Evolutionary conservation across 2,329 filamentous ascomycete species (phyloP), one percentile per base, ranked within the genome.

Genomic region (Chaetomium globosum): DNA sequence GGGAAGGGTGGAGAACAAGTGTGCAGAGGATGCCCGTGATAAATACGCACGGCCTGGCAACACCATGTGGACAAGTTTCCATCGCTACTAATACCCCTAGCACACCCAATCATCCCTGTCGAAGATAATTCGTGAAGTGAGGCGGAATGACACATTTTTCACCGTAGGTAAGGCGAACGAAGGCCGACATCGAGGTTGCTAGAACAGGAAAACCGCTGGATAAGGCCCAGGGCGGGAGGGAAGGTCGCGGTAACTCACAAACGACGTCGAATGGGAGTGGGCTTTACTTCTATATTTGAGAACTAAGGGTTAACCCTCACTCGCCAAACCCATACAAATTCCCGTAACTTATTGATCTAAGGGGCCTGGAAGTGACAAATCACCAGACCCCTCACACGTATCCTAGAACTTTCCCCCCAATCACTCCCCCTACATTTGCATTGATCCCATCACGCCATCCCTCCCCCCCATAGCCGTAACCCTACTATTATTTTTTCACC

Each of bases 91-190:
- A 59, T 63, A 55, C 36, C 54, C n/a, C n/a, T 7, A 48, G n/a
- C 49, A 16, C 16, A 26, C 56, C 33, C 12, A 30, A 16, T 23
- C 8, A 52, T 16, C 55, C 51, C 49, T 59, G 58, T 48, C n/a
- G 13, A 19, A 46, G 39, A 46, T 53, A 16, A n/a, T 53, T 26
- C 36, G n/a, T 8, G 36, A 46, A 67, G 57, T 66, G 65, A 68
- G 62, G 68, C 68, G 65, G 59, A 65, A 61, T 49, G 52, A 61
- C 68, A 68, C 54, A 54, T 59, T 52, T 4, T 52, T 64, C 64
- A 64, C 60, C 66, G n/a, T 61, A 30, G 64, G 68, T 68, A 59
- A 68, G 68, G 68, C 68, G 64, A 53, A 46, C 67, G 26, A 16
- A 8, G 21, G 57, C 12, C 36, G 30, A 43, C 31, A 48, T 28